Base-by-base conservation (phyloP, 1,284 basidiomycete species). In the Leccinum pachyderme region DNA sequence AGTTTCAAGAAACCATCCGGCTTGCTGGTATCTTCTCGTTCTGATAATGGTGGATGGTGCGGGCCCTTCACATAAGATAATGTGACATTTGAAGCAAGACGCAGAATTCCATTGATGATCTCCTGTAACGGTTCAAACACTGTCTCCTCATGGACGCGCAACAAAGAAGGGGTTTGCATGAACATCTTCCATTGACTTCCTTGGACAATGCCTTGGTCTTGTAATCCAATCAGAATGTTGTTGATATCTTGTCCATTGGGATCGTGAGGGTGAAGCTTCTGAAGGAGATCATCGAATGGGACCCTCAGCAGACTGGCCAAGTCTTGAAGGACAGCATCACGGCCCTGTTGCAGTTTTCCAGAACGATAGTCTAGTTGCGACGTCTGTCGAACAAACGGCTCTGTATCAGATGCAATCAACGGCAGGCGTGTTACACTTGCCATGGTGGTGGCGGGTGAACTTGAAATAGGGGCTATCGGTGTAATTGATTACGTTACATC, bases 1-100 rank as follows among this genome's bases (percentile, higher is more conserved):
- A 5, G 15, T 33, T 15, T 15, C 13, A 59, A 15, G 39, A 39
- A n/a, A 2, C 43, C 52, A 41, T 61, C 60, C 0, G 54, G 57
- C 32, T 27, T 33, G 29, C 53, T 56, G 0, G 33, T 62, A 32
- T 59, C 60, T 2, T 3, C 4, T 5, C 32, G 39, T 7, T 28
- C 13, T 3, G 50, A 59, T 8, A 48, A 7, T 47, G 27, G 44
- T 18, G 44, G 0, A 22, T 3, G 13, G 39, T 43, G 3, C 22
- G 22, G 4, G 39, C n/a, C n/a, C n/a, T 6, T 43, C 5, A 12
- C 6, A 7, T 43, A 43, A 43, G 22, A 43, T 22, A 43, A 6
- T 24, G 39, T 11, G 13, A 8, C 11, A 24, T 43, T 24, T 12
- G 39, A 22, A 7, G 0, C 7, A 24, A 6, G 5, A 24, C 24